Evolutionary conservation across 768 basidiomycete species (phyloP).

Genomic region (Scleroderma citrinum): DNA sequence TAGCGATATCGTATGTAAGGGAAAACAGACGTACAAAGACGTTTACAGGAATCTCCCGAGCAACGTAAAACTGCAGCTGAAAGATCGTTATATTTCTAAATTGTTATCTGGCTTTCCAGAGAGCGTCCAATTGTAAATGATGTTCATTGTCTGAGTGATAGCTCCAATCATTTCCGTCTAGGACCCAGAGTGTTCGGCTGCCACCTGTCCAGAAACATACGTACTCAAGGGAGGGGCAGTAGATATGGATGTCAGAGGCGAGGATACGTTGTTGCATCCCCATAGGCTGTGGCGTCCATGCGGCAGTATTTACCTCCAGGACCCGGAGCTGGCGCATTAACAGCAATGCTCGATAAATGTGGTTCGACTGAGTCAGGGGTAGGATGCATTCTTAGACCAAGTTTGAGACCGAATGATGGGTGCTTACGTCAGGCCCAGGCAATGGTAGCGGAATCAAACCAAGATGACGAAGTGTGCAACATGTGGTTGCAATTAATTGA

Average conservation of each 20-base stretch:
- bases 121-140: conserved; percentile 19
- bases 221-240: conserved; percentile 29
- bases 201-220: conserved; percentile 31
- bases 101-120: conserved; percentile 24
- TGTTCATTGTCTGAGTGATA: conserved; percentile 23
- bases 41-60: conserved; percentile 9
- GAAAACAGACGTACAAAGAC: conserved; percentile 15
- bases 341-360: conserved; percentile 30
- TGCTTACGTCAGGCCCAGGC: conserved; percentile 28
- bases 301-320: conserved; percentile 33
- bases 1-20: conserved; percentile 14
- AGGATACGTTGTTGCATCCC: conserved; percentile 30
- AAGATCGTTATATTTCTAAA: conserved; percentile 9
- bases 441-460: conserved; percentile 34
- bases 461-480: conserved; percentile 32
- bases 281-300: conserved; percentile 29
- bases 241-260: conserved; percentile 34
- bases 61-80: conserved; percentile 22
- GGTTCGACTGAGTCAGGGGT: conserved; percentile 21
- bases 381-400: conserved; percentile 4
- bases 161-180: conserved; percentile 33
- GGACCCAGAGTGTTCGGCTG: conserved; percentile 23
- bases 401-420: conserved; percentile 13
- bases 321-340: conserved; percentile 28
- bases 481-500: conserved; percentile 28